These are phyloP conservation scores for Mycena vulgaris DNA, from an alignment of 768 basidiomycete genomes.

Conservation along the genomic window DNA sequence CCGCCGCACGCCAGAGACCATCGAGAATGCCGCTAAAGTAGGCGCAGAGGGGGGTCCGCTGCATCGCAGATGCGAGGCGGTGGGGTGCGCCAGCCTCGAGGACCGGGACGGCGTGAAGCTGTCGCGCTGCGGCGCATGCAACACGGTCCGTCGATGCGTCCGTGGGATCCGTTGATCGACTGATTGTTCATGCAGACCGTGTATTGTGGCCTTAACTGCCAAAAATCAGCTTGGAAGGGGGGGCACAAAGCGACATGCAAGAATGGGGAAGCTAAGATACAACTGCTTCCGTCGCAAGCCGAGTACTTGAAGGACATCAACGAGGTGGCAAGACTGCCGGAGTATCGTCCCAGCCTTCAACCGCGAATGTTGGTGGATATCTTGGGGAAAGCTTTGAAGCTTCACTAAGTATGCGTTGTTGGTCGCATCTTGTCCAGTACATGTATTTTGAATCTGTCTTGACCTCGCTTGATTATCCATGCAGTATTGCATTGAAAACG, in stretches of 20 bases:
- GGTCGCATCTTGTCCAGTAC: too few relatives aligned
- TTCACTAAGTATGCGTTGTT: too few relatives aligned
- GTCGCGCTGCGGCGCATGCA: neutral
- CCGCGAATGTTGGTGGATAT: too few relatives aligned
- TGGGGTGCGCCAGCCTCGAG: slow-evolving; percentile 3
- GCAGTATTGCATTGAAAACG: too few relatives aligned
- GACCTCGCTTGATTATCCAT: too few relatives aligned
- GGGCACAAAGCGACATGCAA: slow-evolving; percentile 2
- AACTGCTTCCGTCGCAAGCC: slow-evolving; percentile 9
- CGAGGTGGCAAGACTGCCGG: too few relatives aligned
- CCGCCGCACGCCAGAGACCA: neutral
- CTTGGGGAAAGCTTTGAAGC: too few relatives aligned
- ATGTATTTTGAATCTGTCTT: too few relatives aligned
- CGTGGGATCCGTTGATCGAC: neutral
- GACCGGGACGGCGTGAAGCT: slow-evolving; percentile 4
- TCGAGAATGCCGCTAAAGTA: slow-evolving; percentile 17
- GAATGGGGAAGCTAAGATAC: neutral
- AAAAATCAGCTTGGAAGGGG: neutral
- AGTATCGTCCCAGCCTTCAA: too few relatives aligned
- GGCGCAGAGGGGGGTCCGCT: slow-evolving; percentile 10
- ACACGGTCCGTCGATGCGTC: neutral
- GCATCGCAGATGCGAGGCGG: slow-evolving; percentile 9
- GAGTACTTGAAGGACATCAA: neutral
- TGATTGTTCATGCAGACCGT: neutral
- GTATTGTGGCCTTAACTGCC: slow-evolving; percentile 5